phyloP scores from a whole-genome alignment of 768 basidiomycete genomes.

The Lyophyllum decastes region DNA sequence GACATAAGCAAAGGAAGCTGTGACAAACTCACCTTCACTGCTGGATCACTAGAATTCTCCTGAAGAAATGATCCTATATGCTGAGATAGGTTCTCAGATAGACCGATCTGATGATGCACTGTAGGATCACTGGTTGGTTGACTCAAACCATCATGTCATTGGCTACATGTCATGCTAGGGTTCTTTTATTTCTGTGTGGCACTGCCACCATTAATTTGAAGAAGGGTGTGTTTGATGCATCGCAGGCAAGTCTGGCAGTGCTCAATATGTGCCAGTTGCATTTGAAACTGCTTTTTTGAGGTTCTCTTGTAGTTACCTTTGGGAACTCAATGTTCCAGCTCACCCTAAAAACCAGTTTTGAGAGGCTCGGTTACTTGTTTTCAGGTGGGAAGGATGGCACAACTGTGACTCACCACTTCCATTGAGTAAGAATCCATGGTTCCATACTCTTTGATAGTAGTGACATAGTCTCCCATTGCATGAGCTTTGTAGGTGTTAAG shows the following conservation, averaged over 20 bases:
- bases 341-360: slow-evolving; percentile 5
- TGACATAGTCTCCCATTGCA: slow-evolving; percentile 26
- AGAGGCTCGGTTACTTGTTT: background rate
- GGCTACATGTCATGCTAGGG: background rate
- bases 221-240: background rate
- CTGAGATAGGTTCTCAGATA: background rate
- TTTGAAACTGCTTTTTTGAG: background rate
- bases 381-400: background rate
- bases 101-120: background rate
- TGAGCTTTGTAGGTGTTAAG: slow-evolving; percentile 31
- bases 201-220: background rate
- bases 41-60: background rate
- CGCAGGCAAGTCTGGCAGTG: background rate
- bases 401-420: slow-evolving; percentile 23
- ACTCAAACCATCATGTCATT: background rate
- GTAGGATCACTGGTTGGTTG: background rate
- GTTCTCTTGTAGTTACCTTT: background rate
- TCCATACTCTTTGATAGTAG: slow-evolving; percentile 22
- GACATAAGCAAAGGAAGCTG: background rate
- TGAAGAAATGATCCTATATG: background rate
- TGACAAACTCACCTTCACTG: background rate
- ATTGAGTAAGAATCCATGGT: slow-evolving; percentile 36
- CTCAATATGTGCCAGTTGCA: background rate
- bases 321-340: slow-evolving; percentile 3
- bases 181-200: too few species aligned